These are phyloP conservation scores for Pseudogymnoascus sp. DNA, from an alignment of 2,329 filamentous ascomycete species.

Conservation along the genomic window DNA sequence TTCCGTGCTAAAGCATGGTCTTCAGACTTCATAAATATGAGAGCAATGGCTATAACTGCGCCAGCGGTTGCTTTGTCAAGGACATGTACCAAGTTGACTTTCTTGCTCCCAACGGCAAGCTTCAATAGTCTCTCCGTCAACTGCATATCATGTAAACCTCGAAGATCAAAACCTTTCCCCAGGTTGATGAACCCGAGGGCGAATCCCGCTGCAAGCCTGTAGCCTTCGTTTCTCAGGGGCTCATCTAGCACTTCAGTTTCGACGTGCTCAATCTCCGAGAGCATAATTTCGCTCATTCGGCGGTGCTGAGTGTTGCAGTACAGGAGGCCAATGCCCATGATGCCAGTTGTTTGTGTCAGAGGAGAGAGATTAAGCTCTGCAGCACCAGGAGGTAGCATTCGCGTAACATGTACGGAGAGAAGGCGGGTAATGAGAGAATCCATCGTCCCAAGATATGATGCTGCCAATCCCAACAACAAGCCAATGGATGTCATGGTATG, in stretches of 20 bases:
- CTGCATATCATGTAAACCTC: slow-evolving; percentile 86
- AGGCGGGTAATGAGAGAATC: slow-evolving; percentile 89
- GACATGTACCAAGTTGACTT: slow-evolving; percentile 85
- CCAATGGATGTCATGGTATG: slow-evolving; percentile 99
- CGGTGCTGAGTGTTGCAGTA: slow-evolving; percentile 95
- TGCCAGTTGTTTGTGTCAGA: slow-evolving; percentile 86
- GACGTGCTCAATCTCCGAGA: slow-evolving; percentile 88
- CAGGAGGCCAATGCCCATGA: slow-evolving; percentile 92
- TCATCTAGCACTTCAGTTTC: slow-evolving; percentile 76
- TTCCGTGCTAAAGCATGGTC: slow-evolving; percentile 80
- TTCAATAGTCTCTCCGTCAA: slow-evolving; percentile 80
- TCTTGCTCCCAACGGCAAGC: slow-evolving; percentile 80
- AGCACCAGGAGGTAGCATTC: slow-evolving; percentile 85
- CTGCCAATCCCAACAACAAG: slow-evolving; percentile 81
- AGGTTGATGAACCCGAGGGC: slow-evolving; percentile 91
- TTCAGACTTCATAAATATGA: slow-evolving; percentile 97
- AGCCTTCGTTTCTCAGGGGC: slow-evolving; percentile 84
- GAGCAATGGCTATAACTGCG: slow-evolving; percentile 79
- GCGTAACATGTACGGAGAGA: slow-evolving; percentile 88
- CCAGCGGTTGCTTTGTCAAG: slow-evolving; percentile 87
- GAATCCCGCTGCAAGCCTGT: slow-evolving; percentile 87
- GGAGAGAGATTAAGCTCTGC: slow-evolving; percentile 91
- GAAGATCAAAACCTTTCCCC: slow-evolving; percentile 78
- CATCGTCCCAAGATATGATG: slow-evolving; percentile 94
- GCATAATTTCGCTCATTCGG: slow-evolving; percentile 97